These are phyloP conservation scores for Gossypium schwendimanii DNA, from an alignment of 441 rosid genomes.

Conservation along the genomic window DNA sequence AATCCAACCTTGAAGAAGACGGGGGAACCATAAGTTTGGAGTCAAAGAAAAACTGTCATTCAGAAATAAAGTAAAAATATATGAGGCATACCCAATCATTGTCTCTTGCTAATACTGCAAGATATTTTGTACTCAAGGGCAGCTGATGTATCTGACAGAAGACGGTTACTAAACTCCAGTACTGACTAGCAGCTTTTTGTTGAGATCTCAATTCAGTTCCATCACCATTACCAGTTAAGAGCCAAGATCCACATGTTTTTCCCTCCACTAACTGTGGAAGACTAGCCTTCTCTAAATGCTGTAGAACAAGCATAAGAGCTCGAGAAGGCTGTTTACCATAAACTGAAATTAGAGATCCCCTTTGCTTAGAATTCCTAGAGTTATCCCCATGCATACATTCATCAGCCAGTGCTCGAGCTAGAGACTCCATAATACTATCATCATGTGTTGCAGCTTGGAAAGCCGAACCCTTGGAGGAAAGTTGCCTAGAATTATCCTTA, in stretches of 20 bases:
- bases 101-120: conserved; percentile 86
- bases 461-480: conserved; percentile 53
- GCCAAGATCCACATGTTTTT: conserved; percentile 93
- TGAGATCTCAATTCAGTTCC: conserved; percentile 80
- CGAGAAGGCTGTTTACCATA: conserved; percentile 43
- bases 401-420: conserved; percentile 87
- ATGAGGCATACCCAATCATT: conserved; percentile 86
- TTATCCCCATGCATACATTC: conserved; percentile 57
- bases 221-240: conserved; percentile 78
- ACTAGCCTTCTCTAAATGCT: conserved; percentile 93
- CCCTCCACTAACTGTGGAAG: conserved; percentile 61
- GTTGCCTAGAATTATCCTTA: conserved; percentile 41
- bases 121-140: conserved; percentile 89
- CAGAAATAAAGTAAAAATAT: conserved; percentile 21
- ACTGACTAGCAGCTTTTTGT: conserved; percentile 85
- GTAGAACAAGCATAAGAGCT: conserved; percentile 70
- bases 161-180: conserved; percentile 84
- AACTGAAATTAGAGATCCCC: conserved; percentile 31
- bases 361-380: conserved; percentile 38
- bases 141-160: conserved; percentile 95
- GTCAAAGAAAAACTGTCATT: conserved; percentile 2
- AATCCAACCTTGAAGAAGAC: conserved; percentile 79
- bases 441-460: conserved; percentile 51
- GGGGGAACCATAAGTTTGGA: conserved; percentile 24
- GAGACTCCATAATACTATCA: conserved; percentile 64